phyloP scores from a whole-genome alignment of 2,329 filamentous ascomycete genomes.

The Cordyceps cicadae region DNA sequence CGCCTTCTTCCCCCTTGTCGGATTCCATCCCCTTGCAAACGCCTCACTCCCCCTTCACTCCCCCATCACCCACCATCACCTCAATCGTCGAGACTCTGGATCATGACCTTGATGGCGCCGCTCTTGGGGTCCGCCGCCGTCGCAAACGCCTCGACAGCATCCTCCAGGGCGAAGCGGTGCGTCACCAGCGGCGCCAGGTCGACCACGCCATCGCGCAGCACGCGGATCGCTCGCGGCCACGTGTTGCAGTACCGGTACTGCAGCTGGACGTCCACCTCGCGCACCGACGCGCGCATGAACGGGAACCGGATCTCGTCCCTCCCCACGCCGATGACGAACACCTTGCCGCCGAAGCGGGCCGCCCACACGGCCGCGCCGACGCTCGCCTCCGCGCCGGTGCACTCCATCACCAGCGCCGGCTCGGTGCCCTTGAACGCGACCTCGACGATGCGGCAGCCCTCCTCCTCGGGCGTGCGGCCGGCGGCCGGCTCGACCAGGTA shows the following conservation, averaged over 20 bases:
- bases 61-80: background rate
- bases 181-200: conserved; percentile 77
- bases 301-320: conserved; percentile 93
- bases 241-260: conserved; percentile 96
- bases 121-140: conserved; percentile 81
- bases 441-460: conserved; percentile 56
- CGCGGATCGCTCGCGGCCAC: conserved; percentile 85
- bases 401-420: conserved; percentile 77
- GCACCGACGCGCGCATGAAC: conserved; percentile 85
- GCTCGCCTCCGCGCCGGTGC: conserved; percentile 88
- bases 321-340: conserved; percentile 93
- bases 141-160: conserved; percentile 83
- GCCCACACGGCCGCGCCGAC: conserved; percentile 81
- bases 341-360: conserved; percentile 90
- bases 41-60: no score
- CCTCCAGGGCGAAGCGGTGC: conserved; percentile 76
- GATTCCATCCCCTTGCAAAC: background rate
- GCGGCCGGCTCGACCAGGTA: conserved; percentile 59
- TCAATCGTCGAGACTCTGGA: conserved; percentile 57
- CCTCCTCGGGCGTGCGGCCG: conserved; percentile 53
- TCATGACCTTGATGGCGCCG: conserved; percentile 96
- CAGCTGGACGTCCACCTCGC: conserved; percentile 91
- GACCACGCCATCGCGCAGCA: conserved; percentile 77
- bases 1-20: no score
- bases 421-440: conserved; percentile 65